Evolutionary conservation across 805 yeast species (phyloP).

Genomic region (Limtongia smithiae): DNA sequence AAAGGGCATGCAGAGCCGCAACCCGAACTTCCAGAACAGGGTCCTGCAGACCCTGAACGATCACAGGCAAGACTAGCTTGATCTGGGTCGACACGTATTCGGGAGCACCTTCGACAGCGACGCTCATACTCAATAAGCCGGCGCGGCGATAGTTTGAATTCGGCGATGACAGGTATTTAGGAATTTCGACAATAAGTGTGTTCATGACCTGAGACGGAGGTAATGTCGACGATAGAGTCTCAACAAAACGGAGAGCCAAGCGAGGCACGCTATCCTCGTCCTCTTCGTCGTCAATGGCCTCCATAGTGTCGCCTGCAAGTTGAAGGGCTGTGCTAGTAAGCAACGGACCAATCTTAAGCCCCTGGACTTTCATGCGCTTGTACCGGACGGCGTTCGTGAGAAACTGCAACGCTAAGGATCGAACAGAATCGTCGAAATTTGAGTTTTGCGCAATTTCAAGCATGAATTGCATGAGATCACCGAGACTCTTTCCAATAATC

Average conservation of each 20-base stretch:
- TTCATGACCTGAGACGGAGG: slow-evolving; percentile 90
- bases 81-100: slow-evolving; percentile 79
- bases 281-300: slow-evolving; percentile 82
- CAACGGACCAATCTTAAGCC: slow-evolving; percentile 79
- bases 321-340: slow-evolving; percentile 69
- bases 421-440: slow-evolving; percentile 68
- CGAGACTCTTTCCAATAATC: slow-evolving; percentile 70
- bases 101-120: slow-evolving; percentile 88
- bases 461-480: slow-evolving; percentile 67
- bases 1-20: slow-evolving; percentile 79
- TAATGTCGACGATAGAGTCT: slow-evolving; percentile 72
- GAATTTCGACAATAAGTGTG: slow-evolving; percentile 58
- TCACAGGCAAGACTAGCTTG: slow-evolving; percentile 64
- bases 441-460: slow-evolving; percentile 60
- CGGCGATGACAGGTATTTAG: slow-evolving; percentile 45
- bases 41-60: slow-evolving; percentile 76
- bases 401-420: slow-evolving; percentile 80
- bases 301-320: slow-evolving; percentile 72
- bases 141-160: slow-evolving; percentile 82
- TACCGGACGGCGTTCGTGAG: slow-evolving; percentile 72
- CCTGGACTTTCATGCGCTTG: slow-evolving; percentile 74
- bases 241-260: slow-evolving; percentile 75
- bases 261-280: slow-evolving; percentile 80
- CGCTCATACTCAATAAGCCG: slow-evolving; percentile 75
- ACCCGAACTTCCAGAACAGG: slow-evolving; percentile 69